Evolutionary conservation across 176 grass and related monocot genomes (phyloP), one percentile per base, ranked within the genome.

Genomic region (Thinopyrum elongatum): DNA sequence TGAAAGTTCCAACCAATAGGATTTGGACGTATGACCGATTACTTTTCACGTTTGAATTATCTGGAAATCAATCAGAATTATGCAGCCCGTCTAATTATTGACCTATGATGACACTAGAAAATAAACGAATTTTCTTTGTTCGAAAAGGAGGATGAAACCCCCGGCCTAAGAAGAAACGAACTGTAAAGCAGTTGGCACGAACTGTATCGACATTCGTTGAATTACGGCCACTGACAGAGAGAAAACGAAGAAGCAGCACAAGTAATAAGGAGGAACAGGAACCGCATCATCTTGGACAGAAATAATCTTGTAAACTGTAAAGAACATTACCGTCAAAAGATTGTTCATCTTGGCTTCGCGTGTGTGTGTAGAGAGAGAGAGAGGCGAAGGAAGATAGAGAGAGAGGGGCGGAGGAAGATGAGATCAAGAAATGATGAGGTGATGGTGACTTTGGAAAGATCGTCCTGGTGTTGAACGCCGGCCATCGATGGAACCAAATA

Each of bases 291-390:
- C 33, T 65, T 65, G 4, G 7, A 28, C 14, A 28, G 39, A 65
- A 28, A 86, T 53, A 21, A 90, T 78, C 51, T 27, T 11, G 38
- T 9, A 44, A 31, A 57, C n/a, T 73, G 70, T 42, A 16, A 70
- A 31, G 60, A 60, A 38, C 75, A 84, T 80, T 91, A 94, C 92
- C 78, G 81, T 87, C 27, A 94, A 84, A 85, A 94, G 87, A 77
- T 91, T 86, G 73, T 91, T 91, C 92, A 94, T 91, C 64, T 55
- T 79, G 76, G 58, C 38, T 41, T 77, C 16, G 61, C 2, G 38
- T 19, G 14, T 7, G 5, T 44, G 42, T 47, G 4, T 10, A 7
- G 47, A 38, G 47, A 14, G 77, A 19, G 65, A 31, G 53, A 55
- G 46, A 26, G 16, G n/a, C n/a, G n/a, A n/a, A n/a, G n/a, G n/a